Evolutionary conservation across 495 filamentous ascomycete species (phyloP).

Genomic region (Cercophora newfieldiana): DNA sequence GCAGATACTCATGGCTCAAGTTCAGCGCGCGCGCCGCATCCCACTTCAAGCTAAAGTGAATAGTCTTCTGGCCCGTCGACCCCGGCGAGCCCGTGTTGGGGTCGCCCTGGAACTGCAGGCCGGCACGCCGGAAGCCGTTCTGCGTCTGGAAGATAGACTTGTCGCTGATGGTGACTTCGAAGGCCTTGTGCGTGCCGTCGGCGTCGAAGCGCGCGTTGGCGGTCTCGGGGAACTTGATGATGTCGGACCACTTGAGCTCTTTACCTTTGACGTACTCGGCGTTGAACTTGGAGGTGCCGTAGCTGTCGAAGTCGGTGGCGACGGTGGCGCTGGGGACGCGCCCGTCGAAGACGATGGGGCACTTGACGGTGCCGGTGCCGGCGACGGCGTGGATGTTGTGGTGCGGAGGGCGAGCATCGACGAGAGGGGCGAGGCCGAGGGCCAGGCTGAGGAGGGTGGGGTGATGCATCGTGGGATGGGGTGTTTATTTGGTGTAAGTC

Average conservation of each 20-base stretch:
- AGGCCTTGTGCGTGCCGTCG: slow-evolving; percentile 34
- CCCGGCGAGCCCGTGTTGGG: slow-evolving; percentile 50
- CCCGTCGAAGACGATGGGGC: slow-evolving; percentile 49
- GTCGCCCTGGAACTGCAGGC: slow-evolving; percentile 51
- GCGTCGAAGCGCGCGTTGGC: slow-evolving; percentile 45
- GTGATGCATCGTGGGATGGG: slow-evolving; percentile 22
- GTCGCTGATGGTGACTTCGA: slow-evolving; percentile 54
- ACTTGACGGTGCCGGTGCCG: slow-evolving; percentile 34
- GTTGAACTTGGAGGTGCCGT: slow-evolving; percentile 44
- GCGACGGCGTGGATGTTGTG: slow-evolving; percentile 4
- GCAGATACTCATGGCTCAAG: slow-evolving; percentile 55
- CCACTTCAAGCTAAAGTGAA: slow-evolving; percentile 56
- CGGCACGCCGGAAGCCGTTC: slow-evolving; percentile 57
- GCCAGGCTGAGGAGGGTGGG: slow-evolving; percentile 20
- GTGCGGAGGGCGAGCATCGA: neutral
- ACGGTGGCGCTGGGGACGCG: slow-evolving; percentile 33
- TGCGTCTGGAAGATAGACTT: slow-evolving; percentile 55
- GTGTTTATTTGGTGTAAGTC: neutral
- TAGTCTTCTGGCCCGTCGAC: slow-evolving; percentile 48
- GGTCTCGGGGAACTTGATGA: slow-evolving; percentile 45
- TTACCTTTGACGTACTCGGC: slow-evolving; percentile 49
- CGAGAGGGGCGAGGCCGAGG: slow-evolving; percentile 13
- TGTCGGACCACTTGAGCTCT: slow-evolving; percentile 46
- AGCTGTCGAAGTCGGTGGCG: slow-evolving; percentile 45
- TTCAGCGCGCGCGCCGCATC: slow-evolving; percentile 51